Conservation (phyloP, 2,329 filamentous ascomycete genomes). For the Ascochyta pisi region DNA sequence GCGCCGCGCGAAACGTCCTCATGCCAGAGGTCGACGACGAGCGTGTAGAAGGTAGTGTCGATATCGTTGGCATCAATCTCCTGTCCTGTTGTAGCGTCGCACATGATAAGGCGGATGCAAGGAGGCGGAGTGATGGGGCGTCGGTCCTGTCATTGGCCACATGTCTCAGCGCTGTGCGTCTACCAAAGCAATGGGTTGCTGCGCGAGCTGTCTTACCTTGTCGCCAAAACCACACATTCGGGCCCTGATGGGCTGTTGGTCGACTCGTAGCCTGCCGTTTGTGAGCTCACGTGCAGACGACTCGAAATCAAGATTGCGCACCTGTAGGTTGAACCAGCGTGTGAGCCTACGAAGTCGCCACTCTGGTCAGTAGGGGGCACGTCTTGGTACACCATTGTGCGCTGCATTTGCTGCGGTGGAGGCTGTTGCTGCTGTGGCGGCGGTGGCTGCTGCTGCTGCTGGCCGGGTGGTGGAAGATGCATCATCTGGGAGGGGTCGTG, state of each 20-base stretch:
- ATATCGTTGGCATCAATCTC: conserved; percentile 82
- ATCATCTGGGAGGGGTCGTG: conserved; percentile 26
- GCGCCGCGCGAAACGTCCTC: conserved; percentile 67
- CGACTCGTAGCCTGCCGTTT: conserved; percentile 68
- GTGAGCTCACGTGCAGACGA: conserved; percentile 48
- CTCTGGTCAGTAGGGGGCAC: conserved; percentile 2
- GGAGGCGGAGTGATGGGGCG: conserved; percentile 95
- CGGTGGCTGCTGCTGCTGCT: conserved; percentile 10
- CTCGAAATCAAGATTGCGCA: background rate
- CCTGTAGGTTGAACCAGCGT: conserved; percentile 26
- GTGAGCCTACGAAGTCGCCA: conserved; percentile 17
- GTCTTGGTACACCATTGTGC: conserved; percentile 6
- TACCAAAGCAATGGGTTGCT: conserved; percentile 23
- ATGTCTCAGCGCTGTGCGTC: conserved; percentile 31
- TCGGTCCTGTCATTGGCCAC: conserved; percentile 70
- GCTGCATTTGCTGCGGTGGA: conserved; percentile 12
- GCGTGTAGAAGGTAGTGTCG: conserved; percentile 71
- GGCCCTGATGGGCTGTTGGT: conserved; percentile 89
- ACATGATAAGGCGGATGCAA: conserved; percentile 83
- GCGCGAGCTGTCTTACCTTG: conserved; percentile 67
- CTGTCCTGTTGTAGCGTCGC: conserved; percentile 74
- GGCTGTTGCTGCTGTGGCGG: conserved; percentile 4
- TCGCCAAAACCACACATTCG: conserved; percentile 99
- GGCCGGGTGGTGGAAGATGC: conserved; percentile 15
- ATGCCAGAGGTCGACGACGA: conserved; percentile 74